phyloP scores from a whole-genome alignment of 1,284 basidiomycete species.

The Ustilago tritici region DNA sequence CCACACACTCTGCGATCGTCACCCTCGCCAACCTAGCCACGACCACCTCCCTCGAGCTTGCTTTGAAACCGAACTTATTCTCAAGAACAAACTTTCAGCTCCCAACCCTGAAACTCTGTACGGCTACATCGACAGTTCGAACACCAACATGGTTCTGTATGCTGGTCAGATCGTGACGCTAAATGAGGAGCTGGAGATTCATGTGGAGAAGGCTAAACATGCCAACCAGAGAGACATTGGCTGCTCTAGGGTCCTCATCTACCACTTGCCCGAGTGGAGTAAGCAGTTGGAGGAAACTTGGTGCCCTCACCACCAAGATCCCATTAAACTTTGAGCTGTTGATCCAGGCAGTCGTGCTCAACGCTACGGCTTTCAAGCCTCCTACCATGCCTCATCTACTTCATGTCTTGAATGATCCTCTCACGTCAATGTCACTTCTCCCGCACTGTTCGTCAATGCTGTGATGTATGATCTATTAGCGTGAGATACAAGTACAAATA shows the following conservation, averaged over 20 bases:
- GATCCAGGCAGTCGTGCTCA: neutral
- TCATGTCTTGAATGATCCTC: neutral
- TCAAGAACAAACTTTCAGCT: neutral
- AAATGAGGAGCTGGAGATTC: conserved; percentile 14
- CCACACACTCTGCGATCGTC: neutral
- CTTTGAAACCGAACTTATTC: neutral
- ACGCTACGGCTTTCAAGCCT: neutral
- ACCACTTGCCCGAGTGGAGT: conserved; percentile 11
- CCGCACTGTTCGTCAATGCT: neutral
- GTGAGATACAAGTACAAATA: conserved; percentile 20
- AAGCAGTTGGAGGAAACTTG: conserved; percentile 6
- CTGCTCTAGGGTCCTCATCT: conserved; percentile 15
- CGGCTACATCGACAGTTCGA: neutral
- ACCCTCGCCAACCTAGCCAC: neutral
- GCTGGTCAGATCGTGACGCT: conserved; percentile 23
- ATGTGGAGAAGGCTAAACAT: conserved; percentile 9
- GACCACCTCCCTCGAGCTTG: conserved; percentile 3
- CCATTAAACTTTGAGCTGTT: conserved; percentile 14
- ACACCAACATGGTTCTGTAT: conserved; percentile 22
- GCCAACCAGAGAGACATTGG: neutral
- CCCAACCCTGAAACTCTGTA: neutral
- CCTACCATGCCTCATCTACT: too few relatives aligned
- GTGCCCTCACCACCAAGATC: conserved; percentile 26
- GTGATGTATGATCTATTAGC: neutral
- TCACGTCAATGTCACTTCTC: conserved; percentile 2